Evolutionary conservation across 306 rosid species (phyloP), one percentile per base, ranked within the genome.

Genomic region (Gastrolobium bilobum): DNA sequence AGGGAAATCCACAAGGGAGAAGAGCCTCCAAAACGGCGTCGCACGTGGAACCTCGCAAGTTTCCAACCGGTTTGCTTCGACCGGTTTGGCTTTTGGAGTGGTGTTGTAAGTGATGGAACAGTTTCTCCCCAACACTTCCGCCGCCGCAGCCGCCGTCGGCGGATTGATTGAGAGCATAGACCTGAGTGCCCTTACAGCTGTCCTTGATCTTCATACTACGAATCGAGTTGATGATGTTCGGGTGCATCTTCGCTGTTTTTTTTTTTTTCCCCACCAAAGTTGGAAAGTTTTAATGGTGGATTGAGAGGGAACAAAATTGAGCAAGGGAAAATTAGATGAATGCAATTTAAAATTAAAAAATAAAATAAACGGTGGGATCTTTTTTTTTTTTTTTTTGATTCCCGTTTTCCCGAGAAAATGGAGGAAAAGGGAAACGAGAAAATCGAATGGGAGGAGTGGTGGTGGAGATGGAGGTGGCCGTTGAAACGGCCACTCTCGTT

Each of bases 171-270:
- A 88, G 29, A 13, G 94, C 85, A 48, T 87, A 90, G 31, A 89
- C 88, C 73, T 91, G 98, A 35, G 90, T 88, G 4, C 90, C 91
- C 48, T 88, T 93, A 84, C 98, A 93, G 53, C 97, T 94, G 8
- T 93, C 98, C 81, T 91, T 87, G 82, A 93, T 85, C 83, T 91
- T 91, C 82, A 93, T 47, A 71, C 97, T 91, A 14, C 98, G 97
- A 90, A 91, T 91, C 83, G 93, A 82, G 4, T 86, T 14, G 59
- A 91, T 84, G 75, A 91, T 76, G 71, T 88, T 93, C 33, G 89
- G 84, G 82, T 93, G 98, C 94, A 93, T 93, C 84, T 80, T 91
- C 85, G n/a, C n/a, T 46, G 8, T 42, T 52, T 6, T 13, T 40
- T 10, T 10, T 51, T 26, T 20, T 14, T 65, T 48, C n/a, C n/a